Evolutionary conservation across 108 stramenopile species (phyloP).

Genomic region (Schizochytrium sp.): DNA sequence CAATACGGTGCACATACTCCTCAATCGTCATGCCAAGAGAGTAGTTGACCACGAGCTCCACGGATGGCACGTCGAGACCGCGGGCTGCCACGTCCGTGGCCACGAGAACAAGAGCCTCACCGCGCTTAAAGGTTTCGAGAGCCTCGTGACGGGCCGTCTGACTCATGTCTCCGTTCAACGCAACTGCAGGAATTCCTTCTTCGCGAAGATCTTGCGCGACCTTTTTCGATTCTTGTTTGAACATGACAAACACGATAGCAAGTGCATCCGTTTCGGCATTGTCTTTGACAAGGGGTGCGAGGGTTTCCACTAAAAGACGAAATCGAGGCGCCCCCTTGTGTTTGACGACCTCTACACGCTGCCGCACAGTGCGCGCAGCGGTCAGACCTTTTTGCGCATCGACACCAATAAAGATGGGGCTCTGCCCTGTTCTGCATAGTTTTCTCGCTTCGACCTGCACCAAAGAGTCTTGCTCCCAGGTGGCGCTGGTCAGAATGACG

Average conservation of each 20-base stretch:
- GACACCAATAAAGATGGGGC: not conserved
- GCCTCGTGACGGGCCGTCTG: constrained; percentile 92
- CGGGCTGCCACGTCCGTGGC: constrained; percentile 97
- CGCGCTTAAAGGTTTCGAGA: constrained; percentile 80
- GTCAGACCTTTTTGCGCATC: not conserved
- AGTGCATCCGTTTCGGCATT: constrained; percentile 33
- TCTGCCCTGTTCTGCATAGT: not conserved
- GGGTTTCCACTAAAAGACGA: constrained; percentile 38
- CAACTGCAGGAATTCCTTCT: constrained; percentile 77
- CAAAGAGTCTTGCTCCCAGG: constrained; percentile 22
- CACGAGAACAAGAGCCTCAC: constrained; percentile 76
- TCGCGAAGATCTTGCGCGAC: constrained; percentile 79
- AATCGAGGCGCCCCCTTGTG: not conserved
- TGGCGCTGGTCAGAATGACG: constrained; percentile 90
- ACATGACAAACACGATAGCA: constrained; percentile 91
- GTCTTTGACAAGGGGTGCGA: constrained; percentile 85
- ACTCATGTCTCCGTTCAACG: constrained; percentile 89
- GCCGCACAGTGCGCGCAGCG: not conserved
- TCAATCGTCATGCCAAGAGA: constrained; percentile 73
- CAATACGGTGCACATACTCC: constrained; percentile 66
- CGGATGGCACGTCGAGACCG: constrained; percentile 95
- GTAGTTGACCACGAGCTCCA: constrained; percentile 90
- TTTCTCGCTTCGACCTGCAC: not conserved
- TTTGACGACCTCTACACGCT: not conserved
- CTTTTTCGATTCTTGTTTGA: constrained; percentile 80